These are phyloP conservation scores for Pythium graminicola DNA, from an alignment of 352 stramenopile species.

Conservation along the genomic window DNA sequence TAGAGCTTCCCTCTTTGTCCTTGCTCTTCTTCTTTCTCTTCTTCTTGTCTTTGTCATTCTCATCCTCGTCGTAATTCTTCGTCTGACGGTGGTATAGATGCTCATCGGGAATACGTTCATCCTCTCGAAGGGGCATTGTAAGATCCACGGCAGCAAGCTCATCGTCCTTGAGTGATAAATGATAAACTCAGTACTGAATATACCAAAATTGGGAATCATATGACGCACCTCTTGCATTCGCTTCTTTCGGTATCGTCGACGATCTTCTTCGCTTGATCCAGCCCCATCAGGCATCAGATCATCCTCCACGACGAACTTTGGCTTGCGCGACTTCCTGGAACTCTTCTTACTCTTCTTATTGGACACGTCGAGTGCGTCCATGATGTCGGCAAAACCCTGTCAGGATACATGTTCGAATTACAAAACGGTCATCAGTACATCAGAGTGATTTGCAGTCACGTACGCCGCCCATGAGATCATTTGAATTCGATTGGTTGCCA, in stretches of 20 bases:
- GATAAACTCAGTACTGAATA: neutral
- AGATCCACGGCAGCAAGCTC: constrained; percentile 73
- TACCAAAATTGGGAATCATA: constrained; percentile 2
- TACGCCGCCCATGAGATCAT: constrained; percentile 25
- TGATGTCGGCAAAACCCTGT: constrained; percentile 71
- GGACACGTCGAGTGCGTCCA: constrained; percentile 59
- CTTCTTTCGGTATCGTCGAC: constrained; percentile 36
- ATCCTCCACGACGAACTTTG: constrained; percentile 61
- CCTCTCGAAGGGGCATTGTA: constrained; percentile 60
- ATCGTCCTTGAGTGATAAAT: constrained; percentile 30
- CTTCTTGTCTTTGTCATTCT: constrained; percentile 22
- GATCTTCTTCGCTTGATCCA: constrained; percentile 64
- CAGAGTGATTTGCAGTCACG: constrained; percentile 4
- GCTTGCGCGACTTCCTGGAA: constrained; percentile 30
- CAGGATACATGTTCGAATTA: neutral
- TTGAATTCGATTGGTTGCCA: constrained; percentile 37
- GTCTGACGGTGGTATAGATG: constrained; percentile 74
- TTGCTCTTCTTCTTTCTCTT: constrained; percentile 59
- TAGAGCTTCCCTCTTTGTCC: too few relatives aligned
- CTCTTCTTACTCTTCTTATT: constrained; percentile 48
- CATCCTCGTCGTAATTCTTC: constrained; percentile 23
- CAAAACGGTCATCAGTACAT: neutral
- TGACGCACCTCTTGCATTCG: neutral
- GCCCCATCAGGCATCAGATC: constrained; percentile 76
- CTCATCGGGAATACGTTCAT: constrained; percentile 73